phyloP scores from a whole-genome alignment of 1,284 basidiomycete genomes.

The Trichosporon faecale region DNA sequence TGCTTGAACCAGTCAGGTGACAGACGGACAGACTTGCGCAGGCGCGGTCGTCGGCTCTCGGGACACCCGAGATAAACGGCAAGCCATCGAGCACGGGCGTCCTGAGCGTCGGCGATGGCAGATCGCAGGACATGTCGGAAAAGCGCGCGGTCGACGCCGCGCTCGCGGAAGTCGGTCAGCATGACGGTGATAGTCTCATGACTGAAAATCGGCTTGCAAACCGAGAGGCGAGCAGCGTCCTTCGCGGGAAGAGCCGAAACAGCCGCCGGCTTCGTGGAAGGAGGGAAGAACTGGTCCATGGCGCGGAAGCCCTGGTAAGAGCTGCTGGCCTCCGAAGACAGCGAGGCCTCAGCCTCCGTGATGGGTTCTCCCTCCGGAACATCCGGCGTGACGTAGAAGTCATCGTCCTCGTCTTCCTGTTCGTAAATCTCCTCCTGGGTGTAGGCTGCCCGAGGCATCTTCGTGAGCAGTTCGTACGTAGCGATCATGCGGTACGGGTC shows the following conservation, averaged over 20 bases:
- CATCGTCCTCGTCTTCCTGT: constrained; percentile 20
- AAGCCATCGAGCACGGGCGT: constrained; percentile 14
- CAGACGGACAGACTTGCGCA: constrained; percentile 10
- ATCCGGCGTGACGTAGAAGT: constrained; percentile 16
- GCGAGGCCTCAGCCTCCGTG: not conserved
- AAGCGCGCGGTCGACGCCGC: not conserved
- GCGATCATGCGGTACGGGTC: constrained; percentile 17
- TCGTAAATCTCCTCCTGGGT: constrained; percentile 6
- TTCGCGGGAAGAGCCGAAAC: not conserved
- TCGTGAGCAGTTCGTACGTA: constrained; percentile 20
- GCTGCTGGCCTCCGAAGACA: constrained; percentile 9
- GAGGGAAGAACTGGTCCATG: constrained; percentile 15
- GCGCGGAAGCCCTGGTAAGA: not conserved
- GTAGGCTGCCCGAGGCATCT: not conserved
- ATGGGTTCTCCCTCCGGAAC: not conserved
- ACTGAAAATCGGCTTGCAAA: constrained; percentile 3
- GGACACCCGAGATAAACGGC: constrained; percentile 16
- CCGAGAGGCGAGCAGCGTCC: not conserved
- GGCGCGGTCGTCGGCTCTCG: not conserved
- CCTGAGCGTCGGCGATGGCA: constrained; percentile 9
- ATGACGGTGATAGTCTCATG: constrained; percentile 5
- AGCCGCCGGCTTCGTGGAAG: not conserved
- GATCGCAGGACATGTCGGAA: constrained; percentile 17
- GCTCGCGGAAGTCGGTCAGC: constrained; percentile 6
- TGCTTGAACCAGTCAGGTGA: constrained; percentile 23